Base-by-base conservation (phyloP, 2,329 filamentous ascomycete species). In the Talaromyces sp. region DNA sequence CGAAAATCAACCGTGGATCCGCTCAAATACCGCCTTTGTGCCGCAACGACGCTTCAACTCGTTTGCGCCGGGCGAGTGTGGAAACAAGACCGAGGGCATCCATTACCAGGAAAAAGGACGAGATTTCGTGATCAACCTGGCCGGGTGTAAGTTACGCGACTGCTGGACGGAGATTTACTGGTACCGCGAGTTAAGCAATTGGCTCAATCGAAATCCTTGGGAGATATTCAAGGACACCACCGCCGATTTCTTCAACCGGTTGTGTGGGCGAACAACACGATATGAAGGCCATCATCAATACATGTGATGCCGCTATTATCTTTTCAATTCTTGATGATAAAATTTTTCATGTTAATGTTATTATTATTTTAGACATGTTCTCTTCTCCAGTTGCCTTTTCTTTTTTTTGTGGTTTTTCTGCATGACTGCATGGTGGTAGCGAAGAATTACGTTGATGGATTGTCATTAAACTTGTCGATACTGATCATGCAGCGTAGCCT, bases 161-260 rank as follows among this genome's bases (percentile, higher is more conserved):
- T 99, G 95, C 76, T 98, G 94, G 94, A 89, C 89, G 42, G 95
- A 99, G 78, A 97, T 99, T 87, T 96, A 96, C 79, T 89, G 90
- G 74, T 99, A 92, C 79, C 90, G 93, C 58, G 88, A 96, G 75
- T 84, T 96, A 71, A 96, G 92, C 80, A 94, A 96, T 75, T 88
- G 87, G 76, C 84, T 97, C 65, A 97, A 97, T 80, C 86, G 92
- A 57, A 90, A 86, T 57, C 82, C 79, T 60, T 97, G 92, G 91
- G 90, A 96, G 79, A 84, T 81, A 67, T 79, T 79, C 58, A 74
- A 74, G 59, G 75, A 77, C 56, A 31, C 67, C 18, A 71, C 68
- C 30, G 67, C 67, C 18, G 64, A 65, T 60, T 30, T 70, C 6
- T 70, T 68, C 53, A 65, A 65, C 12, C 60, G 47, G 27, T 58